A percentile compares a stretch with the other conserved stretches of the same genome.
Conservation (phyloP, 306 rosid species). For the Coriaria nepalensis region DNA sequence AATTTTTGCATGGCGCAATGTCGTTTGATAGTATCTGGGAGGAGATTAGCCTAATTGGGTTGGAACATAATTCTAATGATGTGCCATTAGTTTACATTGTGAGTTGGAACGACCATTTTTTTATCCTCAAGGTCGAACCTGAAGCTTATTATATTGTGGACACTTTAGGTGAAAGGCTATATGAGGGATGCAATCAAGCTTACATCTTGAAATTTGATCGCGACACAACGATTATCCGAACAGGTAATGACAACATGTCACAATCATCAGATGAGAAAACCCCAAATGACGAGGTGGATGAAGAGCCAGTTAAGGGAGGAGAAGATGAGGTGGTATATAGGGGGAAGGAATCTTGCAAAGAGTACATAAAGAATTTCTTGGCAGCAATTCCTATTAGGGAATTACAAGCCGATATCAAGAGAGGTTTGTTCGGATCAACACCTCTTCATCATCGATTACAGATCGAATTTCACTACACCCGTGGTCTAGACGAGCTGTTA, state of each 20-base stretch:
- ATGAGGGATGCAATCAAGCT: conserved; percentile 92
- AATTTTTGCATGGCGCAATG: conserved; percentile 87
- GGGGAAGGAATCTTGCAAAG: conserved; percentile 94
- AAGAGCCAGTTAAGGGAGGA: conserved; percentile 30
- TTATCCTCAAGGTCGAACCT: conserved; percentile 83
- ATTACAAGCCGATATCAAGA: conserved; percentile 85
- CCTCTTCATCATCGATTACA: conserved; percentile 91
- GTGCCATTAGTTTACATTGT: conserved; percentile 66
- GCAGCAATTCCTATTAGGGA: conserved; percentile 96
- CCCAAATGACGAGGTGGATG: conserved; percentile 20
- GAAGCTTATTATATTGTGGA: conserved; percentile 85
- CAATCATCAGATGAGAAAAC: conserved; percentile 47
- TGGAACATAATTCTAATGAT: conserved; percentile 25
- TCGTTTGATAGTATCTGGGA: conserved; percentile 98
- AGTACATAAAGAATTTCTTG: conserved; percentile 91
- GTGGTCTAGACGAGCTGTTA: no score
- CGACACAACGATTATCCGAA: conserved; percentile 45
- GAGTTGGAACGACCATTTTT: conserved; percentile 98
- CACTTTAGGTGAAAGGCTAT: conserved; percentile 92
- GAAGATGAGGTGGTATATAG: conserved; percentile 54
- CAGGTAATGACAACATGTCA: conserved; percentile 15
- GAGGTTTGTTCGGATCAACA: conserved; percentile 66
- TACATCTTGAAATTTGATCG: conserved; percentile 74
- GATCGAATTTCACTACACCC: conserved; percentile 85
- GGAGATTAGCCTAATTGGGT: conserved; percentile 59